These are phyloP conservation scores for Aspergillus sclerotioniger DNA, from an alignment of 495 filamentous ascomycete species.

Conservation along the genomic window DNA sequence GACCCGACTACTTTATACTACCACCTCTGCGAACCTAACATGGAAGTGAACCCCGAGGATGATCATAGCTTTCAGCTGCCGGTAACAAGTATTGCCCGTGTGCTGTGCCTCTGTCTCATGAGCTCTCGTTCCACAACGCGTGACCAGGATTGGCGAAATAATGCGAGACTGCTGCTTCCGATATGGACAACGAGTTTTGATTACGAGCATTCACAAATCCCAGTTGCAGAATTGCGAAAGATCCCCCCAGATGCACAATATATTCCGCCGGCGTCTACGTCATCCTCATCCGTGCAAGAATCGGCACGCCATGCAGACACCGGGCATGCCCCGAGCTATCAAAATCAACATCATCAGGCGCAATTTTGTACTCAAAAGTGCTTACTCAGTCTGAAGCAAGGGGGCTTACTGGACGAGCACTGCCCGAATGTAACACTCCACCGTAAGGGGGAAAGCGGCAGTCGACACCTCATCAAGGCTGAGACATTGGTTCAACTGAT, in stretches of 20 bases:
- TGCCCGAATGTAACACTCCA: not conserved
- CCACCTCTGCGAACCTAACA: slow-evolving; percentile 32
- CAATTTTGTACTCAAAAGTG: not conserved
- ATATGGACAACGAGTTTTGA: too few species aligned
- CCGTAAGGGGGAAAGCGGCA: not conserved
- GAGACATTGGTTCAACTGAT: not conserved
- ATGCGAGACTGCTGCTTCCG: not conserved
- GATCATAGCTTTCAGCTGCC: too few species aligned
- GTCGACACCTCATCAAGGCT: not conserved
- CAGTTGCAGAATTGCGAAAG: too few species aligned
- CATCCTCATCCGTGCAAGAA: too few species aligned
- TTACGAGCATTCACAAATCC: too few species aligned
- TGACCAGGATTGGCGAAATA: too few species aligned
- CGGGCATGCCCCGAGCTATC: too few species aligned
- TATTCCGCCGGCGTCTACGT: too few species aligned
- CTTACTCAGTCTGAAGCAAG: not conserved
- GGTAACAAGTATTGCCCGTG: too few species aligned
- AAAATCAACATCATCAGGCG: not conserved
- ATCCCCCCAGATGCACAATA: too few species aligned
- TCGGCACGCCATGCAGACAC: not conserved
- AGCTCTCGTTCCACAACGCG: too few species aligned
- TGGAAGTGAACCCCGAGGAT: slow-evolving; percentile 22
- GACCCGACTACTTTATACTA: slow-evolving; percentile 39
- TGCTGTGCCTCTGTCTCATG: too few species aligned
- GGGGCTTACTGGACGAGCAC: not conserved